Evolutionary conservation across 164 flowering plant genomes (phyloP).

Genomic region (Cinnamomum micranthum): DNA sequence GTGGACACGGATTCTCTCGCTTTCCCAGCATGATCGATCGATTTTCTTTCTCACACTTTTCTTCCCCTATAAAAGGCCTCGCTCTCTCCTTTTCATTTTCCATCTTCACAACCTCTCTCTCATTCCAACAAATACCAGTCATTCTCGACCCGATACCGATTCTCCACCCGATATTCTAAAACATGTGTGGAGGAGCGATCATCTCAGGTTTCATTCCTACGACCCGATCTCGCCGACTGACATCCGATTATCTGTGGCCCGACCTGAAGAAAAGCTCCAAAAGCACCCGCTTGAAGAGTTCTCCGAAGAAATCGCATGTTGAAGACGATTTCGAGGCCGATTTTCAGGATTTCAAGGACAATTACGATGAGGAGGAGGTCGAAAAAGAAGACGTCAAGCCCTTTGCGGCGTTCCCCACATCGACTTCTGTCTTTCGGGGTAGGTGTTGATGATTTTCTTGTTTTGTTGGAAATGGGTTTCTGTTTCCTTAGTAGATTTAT

Average conservation of each 20-base stretch:
- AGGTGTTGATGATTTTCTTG: not conserved
- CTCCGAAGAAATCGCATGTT: slow-evolving; percentile 20
- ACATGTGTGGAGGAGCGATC: slow-evolving; percentile 96
- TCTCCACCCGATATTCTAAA: not conserved
- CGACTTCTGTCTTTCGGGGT: slow-evolving; percentile 18
- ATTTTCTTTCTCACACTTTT: too few species aligned
- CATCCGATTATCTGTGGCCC: slow-evolving; percentile 56
- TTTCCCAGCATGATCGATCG: not conserved
- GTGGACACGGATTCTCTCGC: too few species aligned
- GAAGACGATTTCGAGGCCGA: slow-evolving; percentile 87
- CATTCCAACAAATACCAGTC: not conserved
- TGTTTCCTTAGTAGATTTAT: not conserved
- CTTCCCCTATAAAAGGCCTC: not conserved
- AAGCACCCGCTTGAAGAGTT: slow-evolving; percentile 19
- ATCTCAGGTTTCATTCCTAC: slow-evolving; percentile 73
- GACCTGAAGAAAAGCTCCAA: slow-evolving; percentile 28
- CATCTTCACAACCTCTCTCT: not conserved
- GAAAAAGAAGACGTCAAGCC: slow-evolving; percentile 31
- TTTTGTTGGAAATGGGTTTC: not conserved
- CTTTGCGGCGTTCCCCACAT: slow-evolving; percentile 33
- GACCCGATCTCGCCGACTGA: slow-evolving; percentile 32
- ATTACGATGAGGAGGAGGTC: slow-evolving; percentile 34
- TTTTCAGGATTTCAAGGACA: slow-evolving; percentile 68
- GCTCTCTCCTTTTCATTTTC: not conserved
- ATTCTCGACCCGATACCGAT: not conserved